These are phyloP conservation scores for Salix arbutifolia DNA, from an alignment of 345 rosid species.

Conservation along the genomic window DNA sequence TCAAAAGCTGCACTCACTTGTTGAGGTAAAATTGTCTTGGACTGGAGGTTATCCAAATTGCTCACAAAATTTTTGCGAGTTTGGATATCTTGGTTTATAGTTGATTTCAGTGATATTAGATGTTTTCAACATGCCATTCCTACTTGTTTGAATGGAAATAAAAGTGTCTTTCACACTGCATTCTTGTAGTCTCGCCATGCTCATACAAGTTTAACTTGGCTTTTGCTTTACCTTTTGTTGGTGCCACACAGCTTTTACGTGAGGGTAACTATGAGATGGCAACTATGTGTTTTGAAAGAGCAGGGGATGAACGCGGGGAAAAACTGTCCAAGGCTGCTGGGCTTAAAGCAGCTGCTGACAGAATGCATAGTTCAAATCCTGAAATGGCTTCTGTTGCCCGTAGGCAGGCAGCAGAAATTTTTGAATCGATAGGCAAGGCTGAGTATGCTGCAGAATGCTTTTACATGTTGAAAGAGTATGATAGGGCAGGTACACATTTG, in stretches of 20 bases:
- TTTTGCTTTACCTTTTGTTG: not conserved
- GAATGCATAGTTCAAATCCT: conserved; percentile 28
- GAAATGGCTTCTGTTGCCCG: conserved; percentile 27
- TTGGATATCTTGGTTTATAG: not conserved
- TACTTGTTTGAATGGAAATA: not conserved
- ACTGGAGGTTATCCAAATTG: not conserved
- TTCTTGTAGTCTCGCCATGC: not conserved
- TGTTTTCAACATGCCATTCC: not conserved
- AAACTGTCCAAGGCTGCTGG: conserved; percentile 41
- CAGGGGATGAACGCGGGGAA: conserved; percentile 36
- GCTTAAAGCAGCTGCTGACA: conserved; percentile 40
- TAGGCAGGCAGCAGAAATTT: conserved; percentile 48
- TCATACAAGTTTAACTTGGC: not conserved
- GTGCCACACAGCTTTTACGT: conserved; percentile 36
- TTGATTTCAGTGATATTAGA: not conserved
- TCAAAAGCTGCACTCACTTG: not conserved
- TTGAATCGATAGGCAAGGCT: conserved; percentile 40
- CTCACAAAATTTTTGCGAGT: not conserved
- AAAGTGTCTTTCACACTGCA: not conserved
- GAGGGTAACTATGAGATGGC: conserved; percentile 46
- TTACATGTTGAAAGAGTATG: conserved; percentile 34
- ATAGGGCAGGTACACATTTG: conserved; percentile 32
- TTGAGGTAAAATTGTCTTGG: not conserved
- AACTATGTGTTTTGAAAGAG: conserved; percentile 45
- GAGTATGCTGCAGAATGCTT: conserved; percentile 47